Evolutionary conservation across 805 yeast species (phyloP), one percentile per base, ranked within the genome.

Genomic region (Kuraishia capsulata): DNA sequence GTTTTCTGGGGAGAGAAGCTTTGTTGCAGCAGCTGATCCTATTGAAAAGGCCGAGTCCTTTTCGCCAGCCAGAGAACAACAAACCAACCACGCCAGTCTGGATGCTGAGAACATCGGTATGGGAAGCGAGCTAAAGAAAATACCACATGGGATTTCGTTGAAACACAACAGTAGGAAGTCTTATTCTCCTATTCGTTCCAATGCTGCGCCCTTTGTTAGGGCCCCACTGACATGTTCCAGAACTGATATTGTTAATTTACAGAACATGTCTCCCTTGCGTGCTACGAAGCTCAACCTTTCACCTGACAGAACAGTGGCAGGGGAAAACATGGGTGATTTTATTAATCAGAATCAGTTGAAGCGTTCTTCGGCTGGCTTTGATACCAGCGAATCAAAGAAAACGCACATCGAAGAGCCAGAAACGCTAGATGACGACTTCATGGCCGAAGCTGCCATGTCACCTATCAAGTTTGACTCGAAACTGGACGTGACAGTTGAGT

Each of bases 91-190:
- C 36, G 28, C 23, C 17, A 26, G 16, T 5, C 13, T 18, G 19
- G 28, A 24, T 18, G 9, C 32, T 17, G 17, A 5, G 25, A 5
- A 23, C 26, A 8, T 23, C 26, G 26, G 8, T 23, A 8, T 11
- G 8, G 26, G 10, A 8, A 18, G 16, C 25, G 19, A 18, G 19
- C 17, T 32, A 24, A 51, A 50, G 19, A 61, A 53, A 44, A 62
- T 65, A 36, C 72, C 74, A 2, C 77, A 72, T 47, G 78, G 78
- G 0, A 49, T 72, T 28, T 49, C 62, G 2, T 59, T 64, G 39
- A 65, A 65, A 42, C 67, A 64, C 40, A 52, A 53, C 31, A 44
- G 42, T 2, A 41, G 40, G 24, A 19, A 30, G 17, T 39, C 41
- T 18, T 14, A 35, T 18, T 37, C 41, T 8, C 37, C 42, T 5